Conservation (phyloP, 495 filamentous ascomycete genomes). For the Neurospora sp. region DNA sequence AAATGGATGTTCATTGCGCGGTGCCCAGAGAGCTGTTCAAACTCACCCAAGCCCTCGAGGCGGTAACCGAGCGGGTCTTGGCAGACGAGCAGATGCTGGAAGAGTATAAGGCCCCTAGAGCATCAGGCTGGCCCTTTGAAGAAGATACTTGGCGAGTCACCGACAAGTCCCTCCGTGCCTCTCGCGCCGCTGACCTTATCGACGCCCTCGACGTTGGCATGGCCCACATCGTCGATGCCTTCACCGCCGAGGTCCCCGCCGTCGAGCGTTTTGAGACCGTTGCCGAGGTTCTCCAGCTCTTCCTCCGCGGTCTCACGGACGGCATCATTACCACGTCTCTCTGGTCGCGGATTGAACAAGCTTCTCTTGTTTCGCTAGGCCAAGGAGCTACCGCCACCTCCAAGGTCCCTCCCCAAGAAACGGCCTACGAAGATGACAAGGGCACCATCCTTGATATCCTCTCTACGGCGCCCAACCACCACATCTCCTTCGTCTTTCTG, state of each 20-base stretch:
- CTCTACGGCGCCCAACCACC: constrained; percentile 60
- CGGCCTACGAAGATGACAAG: constrained; percentile 51
- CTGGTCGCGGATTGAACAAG: constrained; percentile 63
- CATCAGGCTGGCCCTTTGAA: constrained; percentile 70
- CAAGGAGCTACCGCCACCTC: constrained; percentile 16
- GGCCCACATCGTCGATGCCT: constrained; percentile 39
- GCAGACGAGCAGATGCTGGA: constrained; percentile 80
- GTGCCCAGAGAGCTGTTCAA: constrained; percentile 77
- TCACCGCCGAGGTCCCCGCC: constrained; percentile 48
- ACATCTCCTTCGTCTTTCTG: constrained; percentile 77
- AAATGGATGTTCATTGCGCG: constrained; percentile 32
- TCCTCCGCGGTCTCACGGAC: constrained; percentile 62
- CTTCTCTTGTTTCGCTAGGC: constrained; percentile 32
- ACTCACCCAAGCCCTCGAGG: constrained; percentile 75
- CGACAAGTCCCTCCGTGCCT: constrained; percentile 15
- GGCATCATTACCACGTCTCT: constrained; percentile 57
- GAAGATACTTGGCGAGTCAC: constrained; percentile 24
- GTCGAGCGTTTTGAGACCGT: constrained; percentile 61
- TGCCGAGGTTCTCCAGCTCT: constrained; percentile 54
- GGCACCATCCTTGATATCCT: constrained; percentile 63
- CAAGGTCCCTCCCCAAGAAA: constrained; percentile 35
- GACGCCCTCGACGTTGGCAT: constrained; percentile 61
- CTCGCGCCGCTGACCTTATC: constrained; percentile 34
- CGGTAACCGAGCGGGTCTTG: constrained; percentile 58
- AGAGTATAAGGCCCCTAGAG: constrained; percentile 45